Conservation (phyloP, 805 yeast genomes). For the Lipomyces oligophaga region DNA sequence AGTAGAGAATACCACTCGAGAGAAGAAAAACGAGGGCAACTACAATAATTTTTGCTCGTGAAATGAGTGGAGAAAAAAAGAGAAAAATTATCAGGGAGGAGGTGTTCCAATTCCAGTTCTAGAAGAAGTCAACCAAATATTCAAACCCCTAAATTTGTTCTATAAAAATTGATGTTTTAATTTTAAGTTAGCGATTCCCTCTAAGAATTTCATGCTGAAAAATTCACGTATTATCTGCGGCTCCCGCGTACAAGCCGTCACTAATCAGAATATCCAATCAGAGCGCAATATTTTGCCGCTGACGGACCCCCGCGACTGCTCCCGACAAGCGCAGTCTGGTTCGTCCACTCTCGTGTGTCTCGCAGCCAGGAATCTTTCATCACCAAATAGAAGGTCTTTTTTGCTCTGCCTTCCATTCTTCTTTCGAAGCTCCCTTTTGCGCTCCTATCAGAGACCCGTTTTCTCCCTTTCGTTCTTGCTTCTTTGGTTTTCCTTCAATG, state of each 20-base stretch:
- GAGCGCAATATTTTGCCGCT: no score
- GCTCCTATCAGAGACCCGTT: background rate
- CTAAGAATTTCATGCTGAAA: no score
- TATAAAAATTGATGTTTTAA: no score
- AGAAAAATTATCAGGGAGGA: no score
- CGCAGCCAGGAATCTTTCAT: background rate
- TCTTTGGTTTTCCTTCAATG: slow-evolving; percentile 7
- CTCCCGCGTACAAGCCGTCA: no score
- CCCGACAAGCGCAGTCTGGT: background rate
- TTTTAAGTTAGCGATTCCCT: no score
- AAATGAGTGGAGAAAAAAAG: slow-evolving; percentile 12
- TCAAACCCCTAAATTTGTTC: no score
- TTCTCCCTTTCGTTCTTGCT: slow-evolving; percentile 1
- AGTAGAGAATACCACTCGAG: slow-evolving; percentile 27
- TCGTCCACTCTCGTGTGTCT: background rate
- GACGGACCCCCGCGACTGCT: background rate
- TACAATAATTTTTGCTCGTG: slow-evolving; percentile 29
- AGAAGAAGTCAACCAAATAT: no score
- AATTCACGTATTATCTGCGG: no score
- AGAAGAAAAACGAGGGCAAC: slow-evolving; percentile 9
- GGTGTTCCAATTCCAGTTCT: no score
- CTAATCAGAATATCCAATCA: no score
- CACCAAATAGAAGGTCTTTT: background rate
- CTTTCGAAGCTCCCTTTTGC: background rate
- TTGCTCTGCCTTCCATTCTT: slow-evolving; percentile 1